Evolutionary conservation across 768 basidiomycete species (phyloP).

Genomic region (Hygrophorus russula): DNA sequence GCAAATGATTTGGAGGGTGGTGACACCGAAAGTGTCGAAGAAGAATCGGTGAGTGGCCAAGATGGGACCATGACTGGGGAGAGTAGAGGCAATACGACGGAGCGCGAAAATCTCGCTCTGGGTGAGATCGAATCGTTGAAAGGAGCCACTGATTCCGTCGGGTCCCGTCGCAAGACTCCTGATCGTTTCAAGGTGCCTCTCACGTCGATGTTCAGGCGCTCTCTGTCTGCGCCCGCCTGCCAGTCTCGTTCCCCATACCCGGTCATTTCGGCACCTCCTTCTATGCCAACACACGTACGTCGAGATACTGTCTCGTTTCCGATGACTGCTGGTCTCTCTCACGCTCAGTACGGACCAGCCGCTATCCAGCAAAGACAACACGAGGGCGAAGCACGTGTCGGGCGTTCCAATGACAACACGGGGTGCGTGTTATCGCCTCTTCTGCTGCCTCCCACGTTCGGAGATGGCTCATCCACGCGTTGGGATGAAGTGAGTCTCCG

Average conservation of each 20-base stretch:
- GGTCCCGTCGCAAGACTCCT: conserved; percentile 4
- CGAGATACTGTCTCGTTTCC: conserved; percentile 22
- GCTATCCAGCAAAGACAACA: neutral
- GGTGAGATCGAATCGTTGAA: neutral
- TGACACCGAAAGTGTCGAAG: conserved; percentile 3
- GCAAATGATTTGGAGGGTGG: conserved; percentile 8
- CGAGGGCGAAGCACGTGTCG: neutral
- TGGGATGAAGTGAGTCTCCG: conserved; percentile 2
- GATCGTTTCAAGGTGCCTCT: conserved; percentile 29
- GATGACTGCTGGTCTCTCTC: conserved; percentile 9
- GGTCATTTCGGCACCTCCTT: neutral
- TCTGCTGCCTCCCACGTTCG: neutral
- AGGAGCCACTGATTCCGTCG: neutral
- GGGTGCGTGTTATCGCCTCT: neutral
- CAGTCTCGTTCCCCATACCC: conserved; percentile 8
- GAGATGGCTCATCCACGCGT: neutral
- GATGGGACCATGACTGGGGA: neutral
- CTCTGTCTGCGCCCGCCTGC: conserved; percentile 42
- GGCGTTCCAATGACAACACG: neutral
- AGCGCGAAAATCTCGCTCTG: neutral
- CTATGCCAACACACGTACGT: conserved; percentile 11
- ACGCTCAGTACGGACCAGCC: neutral
- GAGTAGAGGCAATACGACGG: neutral
- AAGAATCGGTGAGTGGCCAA: neutral
- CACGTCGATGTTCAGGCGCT: conserved; percentile 57